Percentiles rank a stretch among this genome's conserved stretches.
Evolutionary conservation across 148 eudicot genomes (phyloP).

Genomic region (Rhododendron simsii): DNA sequence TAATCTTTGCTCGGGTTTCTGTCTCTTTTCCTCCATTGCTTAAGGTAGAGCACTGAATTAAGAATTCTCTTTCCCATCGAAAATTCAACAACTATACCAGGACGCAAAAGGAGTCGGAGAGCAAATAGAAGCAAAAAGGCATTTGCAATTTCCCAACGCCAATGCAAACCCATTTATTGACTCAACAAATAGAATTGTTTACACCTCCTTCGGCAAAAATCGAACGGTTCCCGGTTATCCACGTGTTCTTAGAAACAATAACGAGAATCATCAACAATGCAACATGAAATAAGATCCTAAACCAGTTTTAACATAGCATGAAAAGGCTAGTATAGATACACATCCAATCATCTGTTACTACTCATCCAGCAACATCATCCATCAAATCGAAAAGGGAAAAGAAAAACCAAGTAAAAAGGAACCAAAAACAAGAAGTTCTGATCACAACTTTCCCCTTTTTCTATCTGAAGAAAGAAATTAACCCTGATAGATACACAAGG

Average conservation of each 20-base stretch:
- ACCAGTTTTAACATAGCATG: conserved; percentile 8
- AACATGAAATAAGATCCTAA: conserved; percentile 6
- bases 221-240: not conserved
- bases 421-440: conserved; percentile 26
- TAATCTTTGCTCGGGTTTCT: no score
- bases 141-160: not conserved
- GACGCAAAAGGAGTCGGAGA: not conserved
- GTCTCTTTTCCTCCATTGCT: no score
- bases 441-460: conserved; percentile 17
- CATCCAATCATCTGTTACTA: conserved; percentile 29
- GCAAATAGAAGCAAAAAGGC: not conserved
- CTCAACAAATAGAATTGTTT: not conserved
- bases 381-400: conserved; percentile 5
- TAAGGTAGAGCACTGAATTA: not conserved
- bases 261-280: not conserved
- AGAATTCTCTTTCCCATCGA: not conserved
- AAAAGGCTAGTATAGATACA: conserved; percentile 27
- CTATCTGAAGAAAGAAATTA: conserved; percentile 37
- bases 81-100: not conserved
- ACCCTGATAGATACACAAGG: conserved; percentile 48
- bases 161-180: not conserved
- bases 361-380: conserved; percentile 26
- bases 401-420: conserved; percentile 8
- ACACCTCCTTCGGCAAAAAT: not conserved
- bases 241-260: not conserved